Percentiles rank a stretch among this genome's conserved stretches.
Evolutionary conservation across 2,329 filamentous ascomycete genomes (phyloP).

Genomic region (Orbilia oligospora): DNA sequence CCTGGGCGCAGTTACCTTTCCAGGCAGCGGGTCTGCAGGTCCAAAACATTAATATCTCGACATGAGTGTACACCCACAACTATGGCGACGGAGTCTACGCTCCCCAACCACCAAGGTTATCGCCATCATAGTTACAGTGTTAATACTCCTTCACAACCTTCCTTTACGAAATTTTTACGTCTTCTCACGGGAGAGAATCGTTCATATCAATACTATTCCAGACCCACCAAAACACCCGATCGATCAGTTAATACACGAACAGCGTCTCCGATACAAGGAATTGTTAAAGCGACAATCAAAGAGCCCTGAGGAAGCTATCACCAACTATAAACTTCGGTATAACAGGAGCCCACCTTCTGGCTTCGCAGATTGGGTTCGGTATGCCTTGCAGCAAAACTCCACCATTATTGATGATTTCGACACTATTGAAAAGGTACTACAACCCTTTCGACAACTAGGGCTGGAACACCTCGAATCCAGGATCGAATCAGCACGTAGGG

Average conservation of each 20-base stretch:
- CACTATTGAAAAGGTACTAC: constrained; percentile 24
- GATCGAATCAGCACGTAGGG: constrained; percentile 3
- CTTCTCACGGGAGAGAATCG: neutral
- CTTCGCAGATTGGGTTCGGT: constrained; percentile 24
- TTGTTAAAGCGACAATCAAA: constrained; percentile 18
- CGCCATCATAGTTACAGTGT: neutral
- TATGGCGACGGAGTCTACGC: constrained; percentile 6
- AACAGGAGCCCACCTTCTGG: constrained; percentile 1
- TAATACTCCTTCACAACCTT: constrained; percentile 5
- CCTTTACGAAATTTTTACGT: neutral
- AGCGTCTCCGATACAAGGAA: constrained; percentile 2
- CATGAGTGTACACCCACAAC: neutral
- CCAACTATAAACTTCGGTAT: constrained; percentile 27
- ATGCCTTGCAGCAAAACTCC: constrained; percentile 9
- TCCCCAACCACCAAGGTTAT: constrained; percentile 4
- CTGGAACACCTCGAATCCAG: constrained; percentile 4
- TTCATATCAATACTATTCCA: neutral
- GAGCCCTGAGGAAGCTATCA: constrained; percentile 15
- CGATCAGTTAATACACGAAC: constrained; percentile 10
- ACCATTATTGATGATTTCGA: constrained; percentile 28
- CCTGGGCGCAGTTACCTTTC: neutral
- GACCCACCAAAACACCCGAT: constrained; percentile 5
- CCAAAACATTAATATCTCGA: neutral
- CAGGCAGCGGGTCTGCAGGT: neutral
- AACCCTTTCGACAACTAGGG: constrained; percentile 6